Percentiles rank a stretch among this genome's conserved stretches.
These are phyloP conservation scores for Ulmus americana DNA, from an alignment of 331 rosid genomes.

Conservation along the genomic window DNA sequence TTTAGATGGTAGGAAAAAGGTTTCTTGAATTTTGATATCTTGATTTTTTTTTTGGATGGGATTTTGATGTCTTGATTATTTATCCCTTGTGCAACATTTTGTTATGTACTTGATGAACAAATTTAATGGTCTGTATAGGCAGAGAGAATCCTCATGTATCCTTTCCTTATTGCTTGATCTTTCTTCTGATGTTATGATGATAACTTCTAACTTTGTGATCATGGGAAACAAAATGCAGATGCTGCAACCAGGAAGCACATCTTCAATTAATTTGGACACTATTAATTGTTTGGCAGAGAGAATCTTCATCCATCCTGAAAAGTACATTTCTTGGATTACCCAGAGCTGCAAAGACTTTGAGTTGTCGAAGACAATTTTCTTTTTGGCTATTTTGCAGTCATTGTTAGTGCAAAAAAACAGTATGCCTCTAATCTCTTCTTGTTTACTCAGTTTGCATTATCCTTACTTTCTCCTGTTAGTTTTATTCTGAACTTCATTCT, in stretches of 20 bases:
- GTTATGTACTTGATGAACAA: too few relatives aligned
- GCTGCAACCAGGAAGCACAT: conserved; percentile 32
- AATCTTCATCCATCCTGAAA: conserved; percentile 44
- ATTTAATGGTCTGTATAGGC: too few relatives aligned
- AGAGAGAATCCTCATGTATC: too few relatives aligned
- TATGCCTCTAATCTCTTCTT: conserved; percentile 22
- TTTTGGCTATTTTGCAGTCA: conserved; percentile 61
- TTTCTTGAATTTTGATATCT: not conserved
- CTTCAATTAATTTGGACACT: conserved; percentile 54
- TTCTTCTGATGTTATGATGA: not conserved
- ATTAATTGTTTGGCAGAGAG: conserved; percentile 55
- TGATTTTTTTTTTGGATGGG: not conserved
- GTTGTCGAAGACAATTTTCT: conserved; percentile 57
- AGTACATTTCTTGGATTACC: conserved; percentile 51
- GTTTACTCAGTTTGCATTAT: not conserved
- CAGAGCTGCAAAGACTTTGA: conserved; percentile 46
- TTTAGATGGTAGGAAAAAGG: not conserved
- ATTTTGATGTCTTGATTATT: too few relatives aligned
- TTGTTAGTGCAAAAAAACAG: conserved; percentile 36
- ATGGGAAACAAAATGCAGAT: conserved; percentile 29
- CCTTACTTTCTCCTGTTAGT: not conserved
- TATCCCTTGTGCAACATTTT: too few relatives aligned
- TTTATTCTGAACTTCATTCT: conserved; percentile 3
- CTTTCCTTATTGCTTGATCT: not conserved
- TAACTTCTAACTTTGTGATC: conserved; percentile 6